Percentiles rank a stretch among this genome's conserved stretches.
These are phyloP conservation scores for Kodamaea nitidulidarum DNA, from an alignment of 805 yeast species.

Conservation along the genomic window DNA sequence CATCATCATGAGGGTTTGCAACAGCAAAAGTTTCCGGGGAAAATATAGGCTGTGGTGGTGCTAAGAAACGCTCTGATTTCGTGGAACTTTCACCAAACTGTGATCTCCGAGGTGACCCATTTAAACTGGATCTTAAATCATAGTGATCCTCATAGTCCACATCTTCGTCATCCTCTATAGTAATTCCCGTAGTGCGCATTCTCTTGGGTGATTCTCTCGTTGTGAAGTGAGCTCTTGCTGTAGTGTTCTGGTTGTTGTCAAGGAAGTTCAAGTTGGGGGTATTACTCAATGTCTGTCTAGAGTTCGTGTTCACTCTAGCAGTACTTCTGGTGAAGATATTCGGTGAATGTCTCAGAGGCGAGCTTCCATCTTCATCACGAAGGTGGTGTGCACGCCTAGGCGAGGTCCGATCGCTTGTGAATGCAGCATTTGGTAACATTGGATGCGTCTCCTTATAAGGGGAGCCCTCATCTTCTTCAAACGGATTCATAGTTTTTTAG, in stretches of 20 bases:
- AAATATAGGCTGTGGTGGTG: conserved; percentile 64
- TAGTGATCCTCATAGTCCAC: conserved; percentile 21
- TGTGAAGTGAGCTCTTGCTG: conserved; percentile 57
- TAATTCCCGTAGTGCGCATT: conserved; percentile 44
- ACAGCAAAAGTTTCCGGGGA: conserved; percentile 61
- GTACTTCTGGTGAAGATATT: conserved; percentile 41
- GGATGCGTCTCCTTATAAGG: conserved; percentile 36
- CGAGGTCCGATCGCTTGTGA: conserved; percentile 34
- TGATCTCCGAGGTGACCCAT: conserved; percentile 37
- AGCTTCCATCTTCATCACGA: conserved; percentile 19
- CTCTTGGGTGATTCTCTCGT: conserved; percentile 70
- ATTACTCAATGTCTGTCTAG: conserved; percentile 17
- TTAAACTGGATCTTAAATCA: conserved; percentile 14
- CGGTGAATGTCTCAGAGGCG: conserved; percentile 38
- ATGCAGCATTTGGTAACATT: conserved; percentile 36
- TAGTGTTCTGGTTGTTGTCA: conserved; percentile 3
- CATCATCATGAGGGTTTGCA: conserved; percentile 35
- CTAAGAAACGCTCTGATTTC: conserved; percentile 49
- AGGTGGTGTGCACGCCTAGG: conserved; percentile 33
- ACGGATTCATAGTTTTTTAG: conserved; percentile 21
- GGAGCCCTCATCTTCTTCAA: conserved; percentile 26
- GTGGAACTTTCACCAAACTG: conserved; percentile 27
- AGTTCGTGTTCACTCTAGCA: conserved; percentile 17
- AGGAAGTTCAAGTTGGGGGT: conserved; percentile 26
- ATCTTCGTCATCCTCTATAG: conserved; percentile 41